Evolutionary conservation across 2,329 filamentous ascomycete species (phyloP).

Genomic region (Macroventuria anomochaeta): DNA sequence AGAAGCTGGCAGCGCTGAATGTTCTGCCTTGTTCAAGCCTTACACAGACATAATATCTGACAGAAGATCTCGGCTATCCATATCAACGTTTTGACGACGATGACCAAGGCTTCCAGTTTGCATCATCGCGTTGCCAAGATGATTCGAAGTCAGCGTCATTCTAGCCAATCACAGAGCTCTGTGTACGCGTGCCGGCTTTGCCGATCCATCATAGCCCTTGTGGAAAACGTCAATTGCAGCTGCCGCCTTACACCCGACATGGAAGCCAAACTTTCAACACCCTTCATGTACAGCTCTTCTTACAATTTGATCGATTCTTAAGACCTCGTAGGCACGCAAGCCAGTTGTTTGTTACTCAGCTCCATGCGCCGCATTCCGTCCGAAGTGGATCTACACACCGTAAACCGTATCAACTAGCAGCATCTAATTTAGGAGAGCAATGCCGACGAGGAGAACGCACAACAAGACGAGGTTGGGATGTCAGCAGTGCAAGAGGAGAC

Average conservation of each 20-base stretch:
- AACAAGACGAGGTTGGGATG: conserved; percentile 47
- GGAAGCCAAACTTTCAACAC: background rate
- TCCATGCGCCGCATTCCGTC: conserved; percentile 10
- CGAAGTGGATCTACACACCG: conserved; percentile 11
- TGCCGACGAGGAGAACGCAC: conserved; percentile 40
- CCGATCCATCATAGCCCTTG: conserved; percentile 10
- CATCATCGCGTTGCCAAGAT: background rate
- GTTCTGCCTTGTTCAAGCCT: background rate
- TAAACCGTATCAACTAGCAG: conserved; percentile 12
- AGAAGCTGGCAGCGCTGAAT: too few relatives aligned
- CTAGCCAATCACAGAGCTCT: conserved; percentile 12
- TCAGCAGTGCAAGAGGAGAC: conserved; percentile 43
- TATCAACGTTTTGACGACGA: background rate
- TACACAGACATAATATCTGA: background rate
- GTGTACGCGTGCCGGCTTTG: conserved; percentile 14
- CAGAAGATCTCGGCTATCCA: background rate
- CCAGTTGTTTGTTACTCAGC: background rate
- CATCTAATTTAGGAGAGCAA: conserved; percentile 6
- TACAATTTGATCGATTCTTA: background rate
- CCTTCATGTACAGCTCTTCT: background rate
- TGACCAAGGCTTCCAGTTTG: background rate
- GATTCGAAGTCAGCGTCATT: background rate
- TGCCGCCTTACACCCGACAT: background rate
- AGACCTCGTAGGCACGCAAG: background rate
- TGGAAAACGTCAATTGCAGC: conserved; percentile 13